phyloP scores from a whole-genome alignment of 2,329 filamentous ascomycete species.

The Ilyonectria mors-panacis region DNA sequence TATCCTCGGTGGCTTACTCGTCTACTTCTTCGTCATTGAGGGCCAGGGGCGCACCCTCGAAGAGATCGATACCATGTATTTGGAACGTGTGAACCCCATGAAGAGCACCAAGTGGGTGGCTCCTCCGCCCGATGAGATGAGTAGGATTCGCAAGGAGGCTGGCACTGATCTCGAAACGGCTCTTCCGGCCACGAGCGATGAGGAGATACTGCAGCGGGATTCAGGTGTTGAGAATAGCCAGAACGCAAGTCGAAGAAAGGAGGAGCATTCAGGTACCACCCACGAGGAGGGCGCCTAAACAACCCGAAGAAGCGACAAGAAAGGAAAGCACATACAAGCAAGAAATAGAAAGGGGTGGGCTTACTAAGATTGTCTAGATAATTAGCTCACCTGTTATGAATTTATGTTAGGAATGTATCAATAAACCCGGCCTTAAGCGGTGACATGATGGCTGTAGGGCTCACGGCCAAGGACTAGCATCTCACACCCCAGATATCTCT shows the following conservation, averaged over 20 bases:
- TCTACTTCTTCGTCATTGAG: constrained; percentile 86
- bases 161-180: constrained; percentile 56
- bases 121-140: constrained; percentile 61
- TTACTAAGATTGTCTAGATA: neutral
- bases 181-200: constrained; percentile 28
- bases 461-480: no score
- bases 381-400: neutral
- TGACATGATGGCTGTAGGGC: no score
- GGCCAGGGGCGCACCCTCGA: constrained; percentile 81
- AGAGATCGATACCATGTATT: constrained; percentile 86
- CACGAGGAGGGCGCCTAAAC: constrained; percentile 28
- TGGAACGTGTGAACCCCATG: constrained; percentile 74
- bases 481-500: no score
- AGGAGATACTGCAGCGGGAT: constrained; percentile 34
- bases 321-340: neutral
- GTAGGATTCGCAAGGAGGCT: constrained; percentile 58
- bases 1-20: constrained; percentile 72
- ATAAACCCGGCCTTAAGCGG: no score
- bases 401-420: neutral
- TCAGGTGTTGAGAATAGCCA: constrained; percentile 27
- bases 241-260: constrained; percentile 25
- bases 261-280: constrained; percentile 30
- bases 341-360: neutral
- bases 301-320: neutral
- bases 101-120: constrained; percentile 71